Conservation (phyloP, 164 flowering plant species). For the Umbilicus rupestris region DNA sequence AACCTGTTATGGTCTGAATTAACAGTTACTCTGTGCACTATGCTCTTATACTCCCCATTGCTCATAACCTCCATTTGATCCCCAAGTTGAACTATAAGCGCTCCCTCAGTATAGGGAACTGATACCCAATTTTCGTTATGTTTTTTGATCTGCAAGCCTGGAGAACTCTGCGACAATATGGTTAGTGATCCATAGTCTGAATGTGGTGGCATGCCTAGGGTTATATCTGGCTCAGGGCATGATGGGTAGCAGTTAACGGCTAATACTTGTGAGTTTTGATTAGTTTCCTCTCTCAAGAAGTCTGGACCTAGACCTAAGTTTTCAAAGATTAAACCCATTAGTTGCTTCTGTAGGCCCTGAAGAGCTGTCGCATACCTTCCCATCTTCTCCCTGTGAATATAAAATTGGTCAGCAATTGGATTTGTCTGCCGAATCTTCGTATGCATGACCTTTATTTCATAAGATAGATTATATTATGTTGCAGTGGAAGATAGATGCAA, state of each 20-base stretch:
- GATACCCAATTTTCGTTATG: conserved; percentile 18
- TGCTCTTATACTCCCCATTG: conserved; percentile 28
- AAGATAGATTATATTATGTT: background rate
- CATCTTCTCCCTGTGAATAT: conserved; percentile 31
- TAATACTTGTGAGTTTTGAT: conserved; percentile 28
- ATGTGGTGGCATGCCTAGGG: conserved; percentile 40
- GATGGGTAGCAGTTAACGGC: conserved; percentile 38
- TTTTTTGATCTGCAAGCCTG: conserved; percentile 28
- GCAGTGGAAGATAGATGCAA: background rate
- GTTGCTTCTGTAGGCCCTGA: conserved; percentile 20
- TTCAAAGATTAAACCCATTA: conserved; percentile 25
- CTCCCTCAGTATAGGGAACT: conserved; percentile 21
- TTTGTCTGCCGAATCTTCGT: too few species aligned
- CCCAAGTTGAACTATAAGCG: conserved; percentile 26
- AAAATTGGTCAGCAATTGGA: background rate
- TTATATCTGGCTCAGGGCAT: conserved; percentile 39
- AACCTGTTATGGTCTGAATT: conserved; percentile 16
- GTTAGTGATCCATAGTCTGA: conserved; percentile 31
- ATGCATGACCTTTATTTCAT: background rate
- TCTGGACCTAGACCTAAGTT: conserved; percentile 26
- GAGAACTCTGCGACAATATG: conserved; percentile 23
- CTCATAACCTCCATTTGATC: conserved; percentile 38
- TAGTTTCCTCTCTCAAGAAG: conserved; percentile 20
- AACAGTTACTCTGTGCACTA: conserved; percentile 24
- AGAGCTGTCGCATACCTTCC: conserved; percentile 31